Conservation (phyloP, 2,329 filamentous ascomycete species). For the Nothomitra cinnamomea region DNA sequence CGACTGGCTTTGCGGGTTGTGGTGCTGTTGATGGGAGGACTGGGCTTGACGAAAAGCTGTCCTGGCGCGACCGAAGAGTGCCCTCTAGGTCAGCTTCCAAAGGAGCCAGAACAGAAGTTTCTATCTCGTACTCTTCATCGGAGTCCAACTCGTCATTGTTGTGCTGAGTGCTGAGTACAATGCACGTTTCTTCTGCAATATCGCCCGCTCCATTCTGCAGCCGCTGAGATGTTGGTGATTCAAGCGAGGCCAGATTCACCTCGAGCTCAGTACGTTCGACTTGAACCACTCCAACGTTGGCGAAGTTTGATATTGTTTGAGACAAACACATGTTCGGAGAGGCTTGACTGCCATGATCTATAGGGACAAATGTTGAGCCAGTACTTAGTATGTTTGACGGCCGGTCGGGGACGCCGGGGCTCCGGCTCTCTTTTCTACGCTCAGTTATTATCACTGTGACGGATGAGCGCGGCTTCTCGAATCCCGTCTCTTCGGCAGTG, state of each 20-base stretch:
- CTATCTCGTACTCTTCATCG: constrained; percentile 2
- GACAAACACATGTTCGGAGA: not conserved
- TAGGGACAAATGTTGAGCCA: not conserved
- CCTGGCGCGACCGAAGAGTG: too few relatives aligned
- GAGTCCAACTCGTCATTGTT: not conserved
- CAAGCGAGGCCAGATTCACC: not conserved
- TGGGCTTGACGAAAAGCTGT: not conserved
- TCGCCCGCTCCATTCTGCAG: not conserved
- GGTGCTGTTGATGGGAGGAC: not conserved
- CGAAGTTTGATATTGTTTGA: not conserved
- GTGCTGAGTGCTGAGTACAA: not conserved
- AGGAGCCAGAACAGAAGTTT: not conserved
- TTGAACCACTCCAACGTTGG: not conserved
- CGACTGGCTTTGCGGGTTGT: not conserved
- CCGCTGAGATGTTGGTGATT: not conserved
- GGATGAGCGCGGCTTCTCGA: too few relatives aligned
- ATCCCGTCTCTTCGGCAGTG: too few relatives aligned
- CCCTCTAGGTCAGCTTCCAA: not conserved
- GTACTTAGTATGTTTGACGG: not conserved
- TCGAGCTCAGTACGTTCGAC: not conserved
- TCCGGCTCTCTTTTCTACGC: not conserved
- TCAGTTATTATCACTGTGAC: not conserved
- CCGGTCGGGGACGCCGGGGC: not conserved
- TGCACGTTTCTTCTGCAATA: not conserved
- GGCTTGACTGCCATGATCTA: not conserved